phyloP scores from a whole-genome alignment of 805 yeast genomes.

The Wickerhamiella nectarea region DNA sequence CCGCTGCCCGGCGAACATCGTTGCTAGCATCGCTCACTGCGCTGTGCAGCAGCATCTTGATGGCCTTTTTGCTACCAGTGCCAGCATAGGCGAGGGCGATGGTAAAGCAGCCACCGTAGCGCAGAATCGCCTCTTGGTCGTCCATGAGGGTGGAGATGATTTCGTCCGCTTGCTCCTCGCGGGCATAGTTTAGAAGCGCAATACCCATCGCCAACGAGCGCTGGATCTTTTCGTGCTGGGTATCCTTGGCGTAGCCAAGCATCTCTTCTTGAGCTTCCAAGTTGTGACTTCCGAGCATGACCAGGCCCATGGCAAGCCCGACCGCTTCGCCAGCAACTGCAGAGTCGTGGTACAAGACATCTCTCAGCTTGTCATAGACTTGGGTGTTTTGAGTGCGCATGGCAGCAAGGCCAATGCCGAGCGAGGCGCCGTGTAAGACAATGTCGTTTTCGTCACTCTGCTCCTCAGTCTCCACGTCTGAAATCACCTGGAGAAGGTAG shows the following conservation, averaged over 20 bases:
- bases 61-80: conserved; percentile 80
- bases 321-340: conserved; percentile 96
- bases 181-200: conserved; percentile 74
- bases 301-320: conserved; percentile 89
- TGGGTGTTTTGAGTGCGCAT: conserved; percentile 73
- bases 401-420: conserved; percentile 93
- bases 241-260: conserved; percentile 83
- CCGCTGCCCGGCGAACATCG: conserved; percentile 94
- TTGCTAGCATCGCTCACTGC: conserved; percentile 96
- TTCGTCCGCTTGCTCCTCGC: conserved; percentile 65
- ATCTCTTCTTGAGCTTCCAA: conserved; percentile 58
- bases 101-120: conserved; percentile 94
- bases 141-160: conserved; percentile 50
- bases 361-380: conserved; percentile 69
- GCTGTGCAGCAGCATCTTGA: conserved; percentile 70
- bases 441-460: conserved; percentile 48
- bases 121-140: conserved; percentile 68
- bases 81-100: conserved; percentile 95
- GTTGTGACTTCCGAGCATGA: conserved; percentile 83
- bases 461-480: conserved; percentile 30
- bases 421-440: conserved; percentile 85
- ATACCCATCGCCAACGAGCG: conserved; percentile 87
- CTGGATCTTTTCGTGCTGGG: conserved; percentile 88
- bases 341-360: conserved; percentile 74
- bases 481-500: conserved; percentile 58